These are phyloP conservation scores for Zelonia costaricensis DNA, from an alignment of 208 protist genomes.

Conservation along the genomic window DNA sequence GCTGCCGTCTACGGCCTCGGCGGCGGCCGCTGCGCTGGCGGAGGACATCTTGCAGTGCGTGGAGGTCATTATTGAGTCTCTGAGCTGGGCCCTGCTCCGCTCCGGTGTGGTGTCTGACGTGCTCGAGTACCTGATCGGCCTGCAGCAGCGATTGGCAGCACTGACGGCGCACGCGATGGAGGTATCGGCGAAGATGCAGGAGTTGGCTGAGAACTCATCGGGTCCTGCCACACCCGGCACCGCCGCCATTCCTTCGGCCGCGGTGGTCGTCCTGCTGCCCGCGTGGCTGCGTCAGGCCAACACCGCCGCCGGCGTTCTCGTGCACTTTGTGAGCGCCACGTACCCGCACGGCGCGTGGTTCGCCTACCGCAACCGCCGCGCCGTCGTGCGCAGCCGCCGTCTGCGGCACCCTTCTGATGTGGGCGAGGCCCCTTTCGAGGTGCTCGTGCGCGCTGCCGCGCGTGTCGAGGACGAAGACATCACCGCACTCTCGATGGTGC, in stretches of 20 bases:
- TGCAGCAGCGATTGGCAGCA: slow-evolving; percentile 10
- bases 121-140: background rate
- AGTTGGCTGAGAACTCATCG: too few species aligned
- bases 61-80: slow-evolving; percentile 4
- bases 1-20: background rate
- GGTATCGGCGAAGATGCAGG: too few species aligned
- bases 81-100: slow-evolving; percentile 20
- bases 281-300: slow-evolving; percentile 10
- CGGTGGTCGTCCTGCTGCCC: background rate
- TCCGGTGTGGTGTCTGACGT: slow-evolving; percentile 1
- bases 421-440: slow-evolving; percentile 16
- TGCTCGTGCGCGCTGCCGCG: slow-evolving; percentile 18
- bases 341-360: slow-evolving; percentile 28
- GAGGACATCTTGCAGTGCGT: slow-evolving; percentile 8
- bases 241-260: background rate
- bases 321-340: slow-evolving; percentile 6
- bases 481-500: slow-evolving; percentile 8
- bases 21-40: background rate
- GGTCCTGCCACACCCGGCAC: background rate
- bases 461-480: slow-evolving; percentile 21
- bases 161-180: background rate
- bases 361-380: slow-evolving; percentile 18
- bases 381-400: slow-evolving; percentile 20
- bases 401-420: slow-evolving; percentile 28
- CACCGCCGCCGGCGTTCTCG: slow-evolving; percentile 2